Conservation (phyloP, 192 early-diverging fungal genomes). For the Entophlyctis luteolus region DNA sequence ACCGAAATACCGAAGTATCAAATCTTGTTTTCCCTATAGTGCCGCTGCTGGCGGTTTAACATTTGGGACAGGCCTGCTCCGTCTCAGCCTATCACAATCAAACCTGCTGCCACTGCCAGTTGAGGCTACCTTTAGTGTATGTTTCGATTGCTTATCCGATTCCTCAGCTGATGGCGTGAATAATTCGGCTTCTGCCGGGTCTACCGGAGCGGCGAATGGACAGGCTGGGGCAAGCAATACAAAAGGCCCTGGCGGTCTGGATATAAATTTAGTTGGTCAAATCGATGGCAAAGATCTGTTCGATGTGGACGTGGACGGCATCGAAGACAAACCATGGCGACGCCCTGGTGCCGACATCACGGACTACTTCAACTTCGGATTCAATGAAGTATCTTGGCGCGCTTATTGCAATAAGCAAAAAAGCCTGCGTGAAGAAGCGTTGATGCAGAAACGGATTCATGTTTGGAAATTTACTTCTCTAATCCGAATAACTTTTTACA, state of each 20-base stretch:
- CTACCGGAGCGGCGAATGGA: slow-evolving; percentile 20
- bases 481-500: too few relatives aligned
- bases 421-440: slow-evolving; percentile 69
- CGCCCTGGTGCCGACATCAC: slow-evolving; percentile 86
- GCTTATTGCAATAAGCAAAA: slow-evolving; percentile 92
- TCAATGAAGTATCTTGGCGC: slow-evolving; percentile 94
- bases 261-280: slow-evolving; percentile 70
- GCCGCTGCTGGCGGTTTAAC: background rate
- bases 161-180: background rate
- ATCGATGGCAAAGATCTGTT: slow-evolving; percentile 78
- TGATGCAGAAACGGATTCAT: slow-evolving; percentile 52
- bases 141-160: background rate
- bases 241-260: slow-evolving; percentile 27
- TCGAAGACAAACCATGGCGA: slow-evolving; percentile 97
- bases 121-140: background rate
- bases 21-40: background rate
- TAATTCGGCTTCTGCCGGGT: background rate
- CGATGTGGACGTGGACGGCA: slow-evolving; percentile 85
- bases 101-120: background rate
- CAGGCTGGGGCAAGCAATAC: slow-evolving; percentile 21
- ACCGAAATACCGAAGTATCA: slow-evolving; percentile 38
- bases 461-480: background rate
- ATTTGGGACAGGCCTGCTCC: background rate
- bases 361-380: slow-evolving; percentile 99
- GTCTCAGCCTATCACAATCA: slow-evolving; percentile 5